phyloP scores from a whole-genome alignment of 305 asterid species.

The Rubia peregrina region DNA sequence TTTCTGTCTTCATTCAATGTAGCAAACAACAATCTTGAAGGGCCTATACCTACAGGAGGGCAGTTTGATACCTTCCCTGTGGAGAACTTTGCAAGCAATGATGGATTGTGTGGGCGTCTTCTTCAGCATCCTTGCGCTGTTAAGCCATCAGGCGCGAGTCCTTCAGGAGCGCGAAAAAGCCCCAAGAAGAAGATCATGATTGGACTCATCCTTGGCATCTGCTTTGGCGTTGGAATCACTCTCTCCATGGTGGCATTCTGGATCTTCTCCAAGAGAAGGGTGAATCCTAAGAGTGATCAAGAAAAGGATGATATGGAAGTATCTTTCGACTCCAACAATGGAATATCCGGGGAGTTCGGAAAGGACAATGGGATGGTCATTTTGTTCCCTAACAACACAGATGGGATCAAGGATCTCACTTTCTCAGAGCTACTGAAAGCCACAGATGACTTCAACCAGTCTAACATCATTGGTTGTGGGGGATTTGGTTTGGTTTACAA shows the following conservation, averaged over 20 bases:
- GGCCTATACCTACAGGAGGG: slow-evolving; percentile 41
- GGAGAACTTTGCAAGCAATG: slow-evolving; percentile 30
- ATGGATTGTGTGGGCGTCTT: slow-evolving; percentile 55
- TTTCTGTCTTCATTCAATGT: slow-evolving; percentile 36
- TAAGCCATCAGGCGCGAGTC: slow-evolving; percentile 22
- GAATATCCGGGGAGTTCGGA: slow-evolving; percentile 51
- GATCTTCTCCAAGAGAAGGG: slow-evolving; percentile 59
- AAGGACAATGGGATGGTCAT: slow-evolving; percentile 62
- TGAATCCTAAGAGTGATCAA: slow-evolving; percentile 37
- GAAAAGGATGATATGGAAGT: slow-evolving; percentile 49
- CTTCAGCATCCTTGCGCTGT: slow-evolving; percentile 42
- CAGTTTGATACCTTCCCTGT: slow-evolving; percentile 35
- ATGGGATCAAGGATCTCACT: slow-evolving; percentile 57
- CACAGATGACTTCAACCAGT: slow-evolving; percentile 84
- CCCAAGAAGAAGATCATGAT: slow-evolving; percentile 48
- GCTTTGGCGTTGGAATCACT: slow-evolving; percentile 53
- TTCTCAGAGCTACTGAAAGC: slow-evolving; percentile 72
- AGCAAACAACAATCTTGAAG: slow-evolving; percentile 34
- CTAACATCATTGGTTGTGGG: slow-evolving; percentile 90
- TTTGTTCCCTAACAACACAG: slow-evolving; percentile 63
- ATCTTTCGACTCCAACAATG: slow-evolving; percentile 65
- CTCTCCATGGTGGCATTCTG: slow-evolving; percentile 52
- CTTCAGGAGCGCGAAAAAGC: slow-evolving; percentile 26
- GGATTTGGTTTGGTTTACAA: slow-evolving; percentile 93
- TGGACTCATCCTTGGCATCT: slow-evolving; percentile 51